Base-by-base conservation (phyloP, 1,139 yeast species). In the Maudiozyma humilis region DNA sequence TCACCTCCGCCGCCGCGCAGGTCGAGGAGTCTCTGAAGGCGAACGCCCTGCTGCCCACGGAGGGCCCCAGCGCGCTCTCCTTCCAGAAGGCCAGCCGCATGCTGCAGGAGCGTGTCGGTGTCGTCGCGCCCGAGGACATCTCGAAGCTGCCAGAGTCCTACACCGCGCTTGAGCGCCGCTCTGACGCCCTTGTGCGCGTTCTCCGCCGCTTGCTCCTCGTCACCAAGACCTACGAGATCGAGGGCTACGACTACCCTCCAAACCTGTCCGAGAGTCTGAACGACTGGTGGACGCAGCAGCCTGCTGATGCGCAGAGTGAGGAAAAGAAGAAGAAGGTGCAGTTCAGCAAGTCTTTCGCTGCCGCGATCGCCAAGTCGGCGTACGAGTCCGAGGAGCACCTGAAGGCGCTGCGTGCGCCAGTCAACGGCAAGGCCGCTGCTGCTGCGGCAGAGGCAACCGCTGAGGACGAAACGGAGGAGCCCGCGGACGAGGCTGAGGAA, bases 131-230 rank as follows among this genome's bases (percentile, higher is more conserved):
- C 50, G 27, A 42, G 12, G 51, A 48, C n/a, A 73, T 73, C 42
- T 76, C 84, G 50, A 86, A 82, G 59, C 70, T 83, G 45, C 94
- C 94, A 33, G 74, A 75, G 40, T 88, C 82, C 51, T 84, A 84
- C 63, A 70, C 76, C 49, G 72, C 74, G 47, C 69, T 84, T 54
- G 93, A 83, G 61, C 68, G 72, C 48, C 76, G 75, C 55, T 79
- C 82, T 49, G 91, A 80, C 62, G 70, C 75, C 44, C 67, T 81
- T 52, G 75, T 77, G 57, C 70, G 70, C 45, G 73, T 78, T 50
- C 78, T 79, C 64, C 75, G 77, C 49, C 79, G 78, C 59, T 68
- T 79, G 51, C 68, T 80, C 44, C 69, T 71, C 25, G 76, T 77
- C 53, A 76, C 83, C 36, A 78, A 73, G 46, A 64, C 68, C 16